Evolutionary conservation across 139 green algal genomes (phyloP).

Genomic region (Pleodorina starrii): DNA sequence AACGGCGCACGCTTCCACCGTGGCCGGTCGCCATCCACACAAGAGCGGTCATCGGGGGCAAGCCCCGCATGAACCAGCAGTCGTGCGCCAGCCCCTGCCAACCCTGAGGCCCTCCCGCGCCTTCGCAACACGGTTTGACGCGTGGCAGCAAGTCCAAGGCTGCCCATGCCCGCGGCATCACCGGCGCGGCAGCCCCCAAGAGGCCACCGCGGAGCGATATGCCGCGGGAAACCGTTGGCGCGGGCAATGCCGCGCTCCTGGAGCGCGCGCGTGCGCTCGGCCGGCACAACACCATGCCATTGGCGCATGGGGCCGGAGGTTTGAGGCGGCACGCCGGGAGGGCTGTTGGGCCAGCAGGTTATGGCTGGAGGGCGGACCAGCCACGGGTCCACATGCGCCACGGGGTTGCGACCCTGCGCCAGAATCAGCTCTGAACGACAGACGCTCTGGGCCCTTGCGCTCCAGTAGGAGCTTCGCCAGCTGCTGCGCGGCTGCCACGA

Average conservation of each 20-base stretch:
- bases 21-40: neutral
- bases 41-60: neutral
- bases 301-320: neutral
- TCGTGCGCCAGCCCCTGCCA: neutral
- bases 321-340: neutral
- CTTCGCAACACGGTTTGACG: neutral
- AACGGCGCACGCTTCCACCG: neutral
- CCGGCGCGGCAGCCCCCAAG: too few relatives aligned
- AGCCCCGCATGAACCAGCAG: neutral
- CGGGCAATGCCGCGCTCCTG: too few relatives aligned
- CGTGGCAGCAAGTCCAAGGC: neutral
- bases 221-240: too few relatives aligned
- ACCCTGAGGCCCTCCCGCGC: neutral
- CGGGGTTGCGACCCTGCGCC: neutral
- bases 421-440: too few relatives aligned
- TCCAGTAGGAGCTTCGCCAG: too few relatives aligned
- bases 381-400: neutral
- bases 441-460: too few relatives aligned
- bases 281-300: too few relatives aligned
- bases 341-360: neutral
- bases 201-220: too few relatives aligned
- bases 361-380: neutral
- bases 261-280: too few relatives aligned
- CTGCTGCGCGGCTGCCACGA: too few relatives aligned
- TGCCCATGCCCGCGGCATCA: neutral